phyloP scores from a whole-genome alignment of 2,329 filamentous ascomycete genomes.

The Aureobasidium musti region DNA sequence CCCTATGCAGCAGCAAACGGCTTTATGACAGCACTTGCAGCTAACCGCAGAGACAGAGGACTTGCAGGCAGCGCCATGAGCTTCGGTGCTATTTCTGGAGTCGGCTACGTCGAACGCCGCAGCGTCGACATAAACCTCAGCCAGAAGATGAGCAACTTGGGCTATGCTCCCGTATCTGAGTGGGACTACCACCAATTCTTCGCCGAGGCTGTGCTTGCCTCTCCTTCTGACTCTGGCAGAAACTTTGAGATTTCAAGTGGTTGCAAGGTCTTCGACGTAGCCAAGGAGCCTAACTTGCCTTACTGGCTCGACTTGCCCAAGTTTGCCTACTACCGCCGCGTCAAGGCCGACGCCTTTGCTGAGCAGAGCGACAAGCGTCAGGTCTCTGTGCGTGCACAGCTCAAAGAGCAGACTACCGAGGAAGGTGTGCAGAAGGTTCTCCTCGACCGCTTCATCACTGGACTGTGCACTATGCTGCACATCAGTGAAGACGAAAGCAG shows the following conservation, averaged over 20 bases:
- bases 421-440: constrained; percentile 16
- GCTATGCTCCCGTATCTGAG: constrained; percentile 46
- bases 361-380: constrained; percentile 14
- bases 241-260: constrained; percentile 14
- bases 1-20: constrained; percentile 59
- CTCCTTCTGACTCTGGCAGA: not conserved
- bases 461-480: constrained; percentile 6
- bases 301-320: constrained; percentile 21
- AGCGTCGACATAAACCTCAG: not conserved
- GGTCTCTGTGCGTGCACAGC: constrained; percentile 14
- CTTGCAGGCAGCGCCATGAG: constrained; percentile 55
- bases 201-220: constrained; percentile 50
- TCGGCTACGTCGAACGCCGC: constrained; percentile 43
- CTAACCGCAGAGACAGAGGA: constrained; percentile 47
- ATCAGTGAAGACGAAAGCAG: not conserved
- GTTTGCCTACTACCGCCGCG: constrained; percentile 17
- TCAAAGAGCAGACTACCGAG: constrained; percentile 11
- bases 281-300: constrained; percentile 12
- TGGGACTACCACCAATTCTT: constrained; percentile 56
- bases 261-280: not conserved
- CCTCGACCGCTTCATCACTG: not conserved
- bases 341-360: constrained; percentile 12
- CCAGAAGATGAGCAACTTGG: constrained; percentile 18
- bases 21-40: constrained; percentile 36
- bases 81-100: constrained; percentile 54